Conservation (phyloP, 805 yeast genomes). For the Geotrichum ghanense region DNA sequence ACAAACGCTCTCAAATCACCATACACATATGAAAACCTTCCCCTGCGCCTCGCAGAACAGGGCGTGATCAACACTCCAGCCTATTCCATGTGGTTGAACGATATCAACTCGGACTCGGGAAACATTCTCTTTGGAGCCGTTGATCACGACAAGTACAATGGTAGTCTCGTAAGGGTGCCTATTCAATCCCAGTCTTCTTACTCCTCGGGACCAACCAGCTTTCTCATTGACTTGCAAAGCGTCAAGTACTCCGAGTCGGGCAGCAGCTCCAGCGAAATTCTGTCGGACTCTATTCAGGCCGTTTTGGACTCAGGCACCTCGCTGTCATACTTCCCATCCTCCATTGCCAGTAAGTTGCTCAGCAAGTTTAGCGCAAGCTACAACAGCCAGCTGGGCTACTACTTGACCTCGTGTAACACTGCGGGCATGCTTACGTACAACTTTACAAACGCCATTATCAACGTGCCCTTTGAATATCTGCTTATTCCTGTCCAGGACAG, state of each 20-base stretch:
- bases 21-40: constrained; percentile 32
- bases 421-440: neutral
- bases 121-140: constrained; percentile 58
- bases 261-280: constrained; percentile 1
- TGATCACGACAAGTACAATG: constrained; percentile 49
- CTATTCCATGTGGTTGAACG: constrained; percentile 41
- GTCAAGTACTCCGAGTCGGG: neutral
- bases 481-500: neutral
- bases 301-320: constrained; percentile 15
- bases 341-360: neutral
- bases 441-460: neutral
- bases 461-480: neutral
- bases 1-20: constrained; percentile 10
- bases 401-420: neutral
- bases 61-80: constrained; percentile 33
- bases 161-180: constrained; percentile 23
- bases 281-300: constrained; percentile 2
- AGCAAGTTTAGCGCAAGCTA: neutral
- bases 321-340: constrained; percentile 10
- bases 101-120: constrained; percentile 29
- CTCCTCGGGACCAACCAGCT: constrained; percentile 4
- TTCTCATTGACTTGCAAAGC: constrained; percentile 4
- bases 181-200: constrained; percentile 3
- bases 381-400: neutral
- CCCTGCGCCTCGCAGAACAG: constrained; percentile 25